Evolutionary conservation across 1,284 basidiomycete genomes (phyloP).

Genomic region (Tilletia setariae): DNA sequence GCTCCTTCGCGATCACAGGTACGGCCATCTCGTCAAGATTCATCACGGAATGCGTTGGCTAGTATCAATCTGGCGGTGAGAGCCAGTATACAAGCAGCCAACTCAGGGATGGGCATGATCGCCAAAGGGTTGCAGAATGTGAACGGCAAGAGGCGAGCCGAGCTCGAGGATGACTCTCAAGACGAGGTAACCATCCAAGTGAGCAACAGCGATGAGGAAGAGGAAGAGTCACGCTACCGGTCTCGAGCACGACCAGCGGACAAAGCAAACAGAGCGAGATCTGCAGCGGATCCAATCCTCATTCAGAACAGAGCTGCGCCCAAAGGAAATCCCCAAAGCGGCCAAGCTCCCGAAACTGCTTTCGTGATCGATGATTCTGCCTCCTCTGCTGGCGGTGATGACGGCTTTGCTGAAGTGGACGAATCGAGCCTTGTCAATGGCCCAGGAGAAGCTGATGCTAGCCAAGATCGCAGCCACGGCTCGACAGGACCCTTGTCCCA

Average conservation of each 20-base stretch:
- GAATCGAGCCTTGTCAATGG: background rate
- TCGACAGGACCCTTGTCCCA: background rate
- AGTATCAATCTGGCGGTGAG: background rate
- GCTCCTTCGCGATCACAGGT: background rate
- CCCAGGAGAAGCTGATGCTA: background rate
- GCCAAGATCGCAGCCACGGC: background rate
- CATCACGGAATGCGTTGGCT: background rate
- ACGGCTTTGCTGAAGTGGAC: background rate
- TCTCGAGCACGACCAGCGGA: background rate
- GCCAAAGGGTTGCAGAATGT: background rate
- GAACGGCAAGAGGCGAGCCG: background rate
- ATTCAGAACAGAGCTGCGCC: background rate
- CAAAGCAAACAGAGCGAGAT: background rate
- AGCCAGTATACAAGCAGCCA: conserved; percentile 4
- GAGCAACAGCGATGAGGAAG: background rate
- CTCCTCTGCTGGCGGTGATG: conserved; percentile 1
- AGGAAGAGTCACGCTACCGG: conserved; percentile 11
- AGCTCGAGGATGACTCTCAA: background rate
- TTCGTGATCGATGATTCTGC: conserved; percentile 1
- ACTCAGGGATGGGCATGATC: background rate
- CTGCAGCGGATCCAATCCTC: background rate
- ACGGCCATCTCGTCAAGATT: background rate
- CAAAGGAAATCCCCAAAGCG: background rate
- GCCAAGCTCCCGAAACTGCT: background rate
- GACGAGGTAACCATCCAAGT: background rate